These are phyloP conservation scores for Plantago major DNA, from an alignment of 257 asterid genomes.

Conservation along the genomic window DNA sequence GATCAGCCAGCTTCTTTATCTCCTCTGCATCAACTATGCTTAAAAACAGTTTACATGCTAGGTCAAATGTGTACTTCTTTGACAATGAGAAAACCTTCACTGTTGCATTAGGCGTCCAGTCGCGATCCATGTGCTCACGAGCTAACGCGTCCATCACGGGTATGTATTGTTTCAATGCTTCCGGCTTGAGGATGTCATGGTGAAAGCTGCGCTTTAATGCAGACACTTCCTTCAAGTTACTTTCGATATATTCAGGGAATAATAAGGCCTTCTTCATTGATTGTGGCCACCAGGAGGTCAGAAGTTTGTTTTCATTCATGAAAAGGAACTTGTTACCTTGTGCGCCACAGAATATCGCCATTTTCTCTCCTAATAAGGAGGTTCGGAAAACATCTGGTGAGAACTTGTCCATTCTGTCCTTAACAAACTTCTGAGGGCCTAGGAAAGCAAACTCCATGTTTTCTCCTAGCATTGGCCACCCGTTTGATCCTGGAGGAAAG, in stretches of 20 bases:
- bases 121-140: slow-evolving; percentile 35
- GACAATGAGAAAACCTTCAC: slow-evolving; percentile 36
- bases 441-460: slow-evolving; percentile 38
- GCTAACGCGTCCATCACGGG: slow-evolving; percentile 42
- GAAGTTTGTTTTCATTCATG: slow-evolving; percentile 45
- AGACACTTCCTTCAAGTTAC: slow-evolving; percentile 34
- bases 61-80: slow-evolving; percentile 44
- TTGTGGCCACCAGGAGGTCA: slow-evolving; percentile 58
- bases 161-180: slow-evolving; percentile 37
- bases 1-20: slow-evolving; percentile 35
- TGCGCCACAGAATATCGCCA: slow-evolving; percentile 58
- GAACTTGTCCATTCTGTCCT: slow-evolving; percentile 43
- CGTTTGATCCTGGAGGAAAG: slow-evolving; percentile 49
- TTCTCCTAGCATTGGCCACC: slow-evolving; percentile 66
- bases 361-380: slow-evolving; percentile 48
- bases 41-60: slow-evolving; percentile 43
- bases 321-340: slow-evolving; percentile 63
- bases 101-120: slow-evolving; percentile 35
- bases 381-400: slow-evolving; percentile 46
- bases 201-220: slow-evolving; percentile 38
- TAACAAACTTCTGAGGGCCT: slow-evolving; percentile 48
- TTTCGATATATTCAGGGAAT: slow-evolving; percentile 41
- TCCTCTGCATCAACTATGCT: slow-evolving; percentile 29
- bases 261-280: slow-evolving; percentile 42
- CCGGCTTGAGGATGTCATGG: slow-evolving; percentile 36